Conservation (phyloP, 2,329 filamentous ascomycete genomes). For the Didymella glomerata region DNA sequence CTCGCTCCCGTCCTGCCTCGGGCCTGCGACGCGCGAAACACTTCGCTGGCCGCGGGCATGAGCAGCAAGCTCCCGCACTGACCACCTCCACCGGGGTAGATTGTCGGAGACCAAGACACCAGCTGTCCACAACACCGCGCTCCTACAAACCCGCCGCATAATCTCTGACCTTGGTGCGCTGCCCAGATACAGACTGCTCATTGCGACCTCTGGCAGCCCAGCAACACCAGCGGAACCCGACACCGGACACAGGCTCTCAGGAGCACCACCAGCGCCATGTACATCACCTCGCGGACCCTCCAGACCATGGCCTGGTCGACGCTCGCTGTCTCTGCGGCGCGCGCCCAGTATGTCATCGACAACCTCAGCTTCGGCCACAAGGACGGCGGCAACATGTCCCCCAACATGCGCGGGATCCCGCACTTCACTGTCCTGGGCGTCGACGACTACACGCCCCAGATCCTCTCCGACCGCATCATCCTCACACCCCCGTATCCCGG, state of each 20-base stretch:
- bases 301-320: constrained; percentile 53
- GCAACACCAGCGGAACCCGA: no score
- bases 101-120: constrained; percentile 32
- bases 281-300: constrained; percentile 50
- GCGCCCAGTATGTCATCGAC: constrained; percentile 73
- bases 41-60: constrained; percentile 4
- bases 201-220: no score
- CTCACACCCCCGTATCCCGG: constrained; percentile 89
- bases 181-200: constrained; percentile 26
- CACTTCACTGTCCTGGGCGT: constrained; percentile 63
- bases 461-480: constrained; percentile 88
- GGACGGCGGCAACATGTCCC: constrained; percentile 69
- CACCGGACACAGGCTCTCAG: not conserved
- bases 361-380: constrained; percentile 81
- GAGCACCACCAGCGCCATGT: constrained; percentile 39
- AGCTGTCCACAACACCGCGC: constrained; percentile 48
- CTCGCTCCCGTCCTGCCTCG: no score
- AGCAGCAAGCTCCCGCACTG: constrained; percentile 37
- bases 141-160: constrained; percentile 11
- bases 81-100: constrained; percentile 34
- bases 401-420: constrained; percentile 63
- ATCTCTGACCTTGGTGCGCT: constrained; percentile 22
- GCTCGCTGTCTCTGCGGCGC: constrained; percentile 60
- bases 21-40: constrained; percentile 9
- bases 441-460: constrained; percentile 64